Evolutionary conservation across 2,329 filamentous ascomycete genomes (phyloP), one percentile per base, ranked within the genome.

Genomic region (Huntiella moniliformis): DNA sequence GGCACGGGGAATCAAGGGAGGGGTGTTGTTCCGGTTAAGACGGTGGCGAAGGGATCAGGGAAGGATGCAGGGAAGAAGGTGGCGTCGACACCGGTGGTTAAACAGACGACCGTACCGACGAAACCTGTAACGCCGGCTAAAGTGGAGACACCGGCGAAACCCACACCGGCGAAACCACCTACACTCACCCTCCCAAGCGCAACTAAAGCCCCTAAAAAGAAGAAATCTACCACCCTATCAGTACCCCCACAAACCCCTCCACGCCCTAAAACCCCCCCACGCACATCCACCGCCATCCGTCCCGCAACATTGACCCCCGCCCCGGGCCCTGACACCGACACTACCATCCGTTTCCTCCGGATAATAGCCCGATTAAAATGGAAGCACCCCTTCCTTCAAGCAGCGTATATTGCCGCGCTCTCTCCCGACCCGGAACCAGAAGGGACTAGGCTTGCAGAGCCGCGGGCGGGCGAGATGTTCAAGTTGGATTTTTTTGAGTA

Each of bases 401-500:
- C 62, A 44, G 73, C 67, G 2, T 79, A 78, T 54, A 58, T 57
- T n/a, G 61, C 65, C 1, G 73, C 74, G 0, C 61, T 62, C 17
- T 53, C 59, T 0, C 54, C 56, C 6, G 16, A 35, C 5, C 32
- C 13, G 11, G 37, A 10, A 22, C n/a, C 35, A n/a, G 33, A 38
- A 7, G 17, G 37, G 4, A 18, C 12, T n/a, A 18, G 16, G 31
- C 38, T 38, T n/a, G 50, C 46, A 4, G 67, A 72, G 51, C 70
- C 70, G 0, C 74, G 79, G 57, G 67, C 73, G 2, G 31, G 41
- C 0, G 38, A 47, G 12, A 82, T 82, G 67, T 84, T 84, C 64
- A 83, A 84, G 57, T 67, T 84, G 5, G 80, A 84, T 55, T 85
- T 84, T 51, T 77, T 81, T 59, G 80, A 85, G 55, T 84, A 79